phyloP scores from a whole-genome alignment of 2,329 filamentous ascomycete species.

The Setomelanomma holmii region DNA sequence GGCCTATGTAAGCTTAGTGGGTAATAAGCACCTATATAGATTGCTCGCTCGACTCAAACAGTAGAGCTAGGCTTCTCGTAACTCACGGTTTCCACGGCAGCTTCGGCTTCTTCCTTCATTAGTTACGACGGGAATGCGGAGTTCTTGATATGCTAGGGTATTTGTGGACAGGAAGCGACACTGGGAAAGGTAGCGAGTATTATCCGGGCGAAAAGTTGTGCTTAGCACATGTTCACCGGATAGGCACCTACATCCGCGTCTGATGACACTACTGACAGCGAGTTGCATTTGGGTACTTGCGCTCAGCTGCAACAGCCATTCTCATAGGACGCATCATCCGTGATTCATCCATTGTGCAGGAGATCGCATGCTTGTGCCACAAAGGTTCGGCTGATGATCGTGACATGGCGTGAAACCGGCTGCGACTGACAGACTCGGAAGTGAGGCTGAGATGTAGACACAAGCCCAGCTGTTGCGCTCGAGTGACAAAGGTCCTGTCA shows the following conservation, averaged over 20 bases:
- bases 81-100: slow-evolving; percentile 21
- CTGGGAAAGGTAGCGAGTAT: not conserved
- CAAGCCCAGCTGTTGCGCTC: too few relatives aligned
- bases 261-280: slow-evolving; percentile 1
- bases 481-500: too few relatives aligned
- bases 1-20: slow-evolving; percentile 22
- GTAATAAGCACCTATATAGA: slow-evolving; percentile 1
- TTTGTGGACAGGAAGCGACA: too few relatives aligned
- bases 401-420: slow-evolving; percentile 1
- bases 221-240: slow-evolving; percentile 3
- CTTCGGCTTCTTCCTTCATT: slow-evolving; percentile 27
- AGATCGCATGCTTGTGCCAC: slow-evolving; percentile 9
- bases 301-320: slow-evolving; percentile 6
- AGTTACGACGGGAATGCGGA: not conserved
- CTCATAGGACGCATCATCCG: slow-evolving; percentile 7
- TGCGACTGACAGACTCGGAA: not conserved
- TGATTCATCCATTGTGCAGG: slow-evolving; percentile 5
- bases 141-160: not conserved
- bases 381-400: not conserved
- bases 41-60: not conserved
- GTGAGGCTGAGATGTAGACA: not conserved
- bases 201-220: not conserved
- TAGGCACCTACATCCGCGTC: slow-evolving; percentile 2
- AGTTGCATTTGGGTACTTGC: not conserved
- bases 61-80: not conserved